Percentiles rank a stretch among this genome's conserved stretches.
phyloP scores from a whole-genome alignment of 2,329 filamentous ascomycete species.

The Pyrenochaeta sp. region DNA sequence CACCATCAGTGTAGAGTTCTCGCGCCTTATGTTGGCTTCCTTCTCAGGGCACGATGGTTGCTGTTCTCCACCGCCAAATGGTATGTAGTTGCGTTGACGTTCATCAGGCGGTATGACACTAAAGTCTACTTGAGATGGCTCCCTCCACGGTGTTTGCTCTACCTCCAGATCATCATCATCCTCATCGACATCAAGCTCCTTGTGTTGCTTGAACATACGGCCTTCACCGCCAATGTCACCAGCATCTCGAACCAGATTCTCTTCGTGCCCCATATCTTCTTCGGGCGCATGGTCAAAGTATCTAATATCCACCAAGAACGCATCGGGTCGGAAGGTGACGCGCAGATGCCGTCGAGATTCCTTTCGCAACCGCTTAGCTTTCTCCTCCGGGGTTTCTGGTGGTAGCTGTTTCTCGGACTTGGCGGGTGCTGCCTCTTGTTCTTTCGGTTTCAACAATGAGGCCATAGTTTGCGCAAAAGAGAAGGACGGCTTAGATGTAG shows the following conservation, averaged over 20 bases:
- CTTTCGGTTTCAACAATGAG: constrained; percentile 62
- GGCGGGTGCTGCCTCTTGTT: constrained; percentile 54
- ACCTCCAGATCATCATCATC: constrained; percentile 65
- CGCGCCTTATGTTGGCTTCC: constrained; percentile 54
- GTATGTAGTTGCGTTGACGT: constrained; percentile 54
- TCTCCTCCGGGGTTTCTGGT: constrained; percentile 73
- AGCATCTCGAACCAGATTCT: constrained; percentile 75
- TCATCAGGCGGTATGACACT: constrained; percentile 51
- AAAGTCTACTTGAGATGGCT: constrained; percentile 54
- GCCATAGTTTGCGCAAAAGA: constrained; percentile 53
- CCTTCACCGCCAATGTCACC: constrained; percentile 74
- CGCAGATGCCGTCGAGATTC: constrained; percentile 74
- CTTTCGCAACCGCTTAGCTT: constrained; percentile 73
- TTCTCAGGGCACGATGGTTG: constrained; percentile 54
- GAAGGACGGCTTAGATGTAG: constrained; percentile 43
- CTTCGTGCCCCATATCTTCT: constrained; percentile 73
- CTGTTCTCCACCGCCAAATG: constrained; percentile 54
- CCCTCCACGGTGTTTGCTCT: constrained; percentile 42
- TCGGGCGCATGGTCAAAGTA: constrained; percentile 76
- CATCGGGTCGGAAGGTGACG: constrained; percentile 75
- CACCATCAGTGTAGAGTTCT: constrained; percentile 57
- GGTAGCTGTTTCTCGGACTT: constrained; percentile 63
- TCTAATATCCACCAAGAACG: constrained; percentile 71
- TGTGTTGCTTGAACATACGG: constrained; percentile 62
- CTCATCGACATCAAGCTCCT: constrained; percentile 72